Evolutionary conservation across 2,329 filamentous ascomycete species (phyloP).

Genomic region (Pseudopyricularia cyperi): DNA sequence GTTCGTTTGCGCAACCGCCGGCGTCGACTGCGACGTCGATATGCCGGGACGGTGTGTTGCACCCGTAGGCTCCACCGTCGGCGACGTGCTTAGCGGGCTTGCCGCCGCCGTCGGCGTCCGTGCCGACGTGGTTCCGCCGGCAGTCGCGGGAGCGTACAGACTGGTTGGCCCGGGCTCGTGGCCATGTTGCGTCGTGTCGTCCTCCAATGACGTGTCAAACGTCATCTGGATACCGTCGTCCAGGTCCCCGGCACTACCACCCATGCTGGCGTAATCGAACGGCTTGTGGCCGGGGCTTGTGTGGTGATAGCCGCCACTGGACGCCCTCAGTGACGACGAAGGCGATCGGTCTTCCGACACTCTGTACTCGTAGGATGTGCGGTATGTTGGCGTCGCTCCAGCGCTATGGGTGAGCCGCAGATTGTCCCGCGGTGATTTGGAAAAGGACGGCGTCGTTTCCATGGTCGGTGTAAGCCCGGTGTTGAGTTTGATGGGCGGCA

Average conservation of each 20-base stretch:
- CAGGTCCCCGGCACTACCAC: constrained; percentile 27
- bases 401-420: constrained; percentile 35
- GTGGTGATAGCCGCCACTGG: constrained; percentile 4
- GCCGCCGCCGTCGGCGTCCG: constrained; percentile 4
- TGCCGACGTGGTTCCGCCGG: constrained; percentile 15
- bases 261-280: constrained; percentile 10
- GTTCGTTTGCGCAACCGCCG: constrained; percentile 38
- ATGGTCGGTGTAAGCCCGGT: constrained; percentile 22
- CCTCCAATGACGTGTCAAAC: constrained; percentile 52
- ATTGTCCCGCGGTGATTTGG: constrained; percentile 16
- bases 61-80: too few relatives aligned
- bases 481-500: constrained; percentile 80
- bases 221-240: constrained; percentile 45
- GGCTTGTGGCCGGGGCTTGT: constrained; percentile 4
- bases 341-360: constrained; percentile 13
- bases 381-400: constrained; percentile 17
- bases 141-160: background rate
- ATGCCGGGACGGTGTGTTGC: constrained; percentile 24
- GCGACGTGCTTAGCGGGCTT: background rate
- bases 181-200: constrained; percentile 11
- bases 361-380: constrained; percentile 8
- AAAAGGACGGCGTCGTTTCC: constrained; percentile 12
- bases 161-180: background rate
- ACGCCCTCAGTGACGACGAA: constrained; percentile 10
- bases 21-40: constrained; percentile 33